A percentile compares a stretch with the other conserved stretches of the same genome.
phyloP scores from a whole-genome alignment of 2,329 filamentous ascomycete genomes.

The Eutypa lata region DNA sequence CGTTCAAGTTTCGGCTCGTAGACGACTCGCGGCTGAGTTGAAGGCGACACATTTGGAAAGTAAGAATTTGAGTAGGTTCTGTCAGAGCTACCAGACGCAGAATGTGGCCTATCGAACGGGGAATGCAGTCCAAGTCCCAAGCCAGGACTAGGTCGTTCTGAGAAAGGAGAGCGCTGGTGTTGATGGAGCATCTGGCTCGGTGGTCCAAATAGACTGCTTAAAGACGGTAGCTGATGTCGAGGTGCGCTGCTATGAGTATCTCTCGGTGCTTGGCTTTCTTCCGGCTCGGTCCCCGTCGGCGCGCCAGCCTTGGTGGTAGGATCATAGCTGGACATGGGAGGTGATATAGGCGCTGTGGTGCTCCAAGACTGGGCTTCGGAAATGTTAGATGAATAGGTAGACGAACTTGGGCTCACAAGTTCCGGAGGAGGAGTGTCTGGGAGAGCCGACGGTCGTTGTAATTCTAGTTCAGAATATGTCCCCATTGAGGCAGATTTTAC shows the following conservation, averaged over 20 bases:
- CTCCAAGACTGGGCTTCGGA: slow-evolving; percentile 46
- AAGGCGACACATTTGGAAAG: slow-evolving; percentile 38
- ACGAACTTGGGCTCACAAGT: slow-evolving; percentile 49
- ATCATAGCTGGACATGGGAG: slow-evolving; percentile 59
- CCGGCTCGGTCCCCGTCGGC: slow-evolving; percentile 37
- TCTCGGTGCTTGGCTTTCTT: slow-evolving; percentile 34
- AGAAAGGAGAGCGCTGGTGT: slow-evolving; percentile 42
- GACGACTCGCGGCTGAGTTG: slow-evolving; percentile 43
- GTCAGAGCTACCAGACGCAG: slow-evolving; percentile 34
- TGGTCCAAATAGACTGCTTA: slow-evolving; percentile 56
- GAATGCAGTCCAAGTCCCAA: slow-evolving; percentile 38
- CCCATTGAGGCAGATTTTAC: slow-evolving; percentile 45
- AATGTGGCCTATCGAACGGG: slow-evolving; percentile 44
- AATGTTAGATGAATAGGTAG: slow-evolving; percentile 44
- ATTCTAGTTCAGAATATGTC: slow-evolving; percentile 48
- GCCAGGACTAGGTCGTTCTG: slow-evolving; percentile 43
- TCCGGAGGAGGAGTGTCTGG: slow-evolving; percentile 53
- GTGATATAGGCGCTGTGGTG: slow-evolving; percentile 42
- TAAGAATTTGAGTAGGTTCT: slow-evolving; percentile 42
- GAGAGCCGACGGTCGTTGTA: slow-evolving; percentile 46
- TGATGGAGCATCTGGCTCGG: slow-evolving; percentile 40
- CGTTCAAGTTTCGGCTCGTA: slow-evolving; percentile 44
- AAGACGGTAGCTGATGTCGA: slow-evolving; percentile 51
- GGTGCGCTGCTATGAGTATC: slow-evolving; percentile 28
- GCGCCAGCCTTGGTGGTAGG: slow-evolving; percentile 41